phyloP scores from a whole-genome alignment of 2,329 filamentous ascomycete species.

The Ilyonectria sp. region DNA sequence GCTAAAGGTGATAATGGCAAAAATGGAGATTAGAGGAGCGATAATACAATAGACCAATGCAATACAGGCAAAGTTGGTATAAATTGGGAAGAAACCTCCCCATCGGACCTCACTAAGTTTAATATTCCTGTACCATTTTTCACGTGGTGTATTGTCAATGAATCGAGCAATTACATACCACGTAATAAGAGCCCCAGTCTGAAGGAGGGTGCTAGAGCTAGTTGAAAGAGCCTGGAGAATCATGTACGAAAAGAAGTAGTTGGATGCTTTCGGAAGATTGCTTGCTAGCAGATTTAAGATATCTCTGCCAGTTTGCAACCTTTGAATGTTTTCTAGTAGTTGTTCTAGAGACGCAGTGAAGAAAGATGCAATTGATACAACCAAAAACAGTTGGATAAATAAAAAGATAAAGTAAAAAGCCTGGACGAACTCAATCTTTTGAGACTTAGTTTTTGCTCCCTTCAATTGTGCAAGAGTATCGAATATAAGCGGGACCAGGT shows the following conservation, averaged over 20 bases:
- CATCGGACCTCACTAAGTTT: slow-evolving; percentile 74
- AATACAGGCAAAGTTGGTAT: slow-evolving; percentile 78
- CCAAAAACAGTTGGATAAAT: too few relatives aligned
- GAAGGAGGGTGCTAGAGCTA: slow-evolving; percentile 89
- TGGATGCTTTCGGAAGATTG: slow-evolving; percentile 88
- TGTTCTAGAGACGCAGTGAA: too few relatives aligned
- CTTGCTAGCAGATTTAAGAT: slow-evolving; percentile 60
- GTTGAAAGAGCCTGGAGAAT: slow-evolving; percentile 93
- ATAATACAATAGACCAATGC: slow-evolving; percentile 83
- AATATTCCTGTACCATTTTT: too few relatives aligned
- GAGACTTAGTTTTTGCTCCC: too few relatives aligned
- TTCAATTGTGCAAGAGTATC: too few relatives aligned
- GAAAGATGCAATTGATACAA: too few relatives aligned
- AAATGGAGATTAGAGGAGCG: slow-evolving; percentile 90
- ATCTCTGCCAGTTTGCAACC: too few relatives aligned
- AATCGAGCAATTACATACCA: slow-evolving; percentile 71
- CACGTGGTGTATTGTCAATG: too few relatives aligned
- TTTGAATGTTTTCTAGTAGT: too few relatives aligned
- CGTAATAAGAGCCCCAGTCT: slow-evolving; percentile 82
- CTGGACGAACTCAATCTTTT: too few relatives aligned
- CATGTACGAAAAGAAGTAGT: slow-evolving; percentile 99
- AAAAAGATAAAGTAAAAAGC: too few relatives aligned
- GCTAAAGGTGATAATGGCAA: slow-evolving; percentile 92
- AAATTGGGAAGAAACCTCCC: slow-evolving; percentile 95
- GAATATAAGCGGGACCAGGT: too few relatives aligned